Percentiles rank a stretch among this genome's conserved stretches.
phyloP scores from a whole-genome alignment of 495 filamentous ascomycete species.

The Penicillium simplicissimum region DNA sequence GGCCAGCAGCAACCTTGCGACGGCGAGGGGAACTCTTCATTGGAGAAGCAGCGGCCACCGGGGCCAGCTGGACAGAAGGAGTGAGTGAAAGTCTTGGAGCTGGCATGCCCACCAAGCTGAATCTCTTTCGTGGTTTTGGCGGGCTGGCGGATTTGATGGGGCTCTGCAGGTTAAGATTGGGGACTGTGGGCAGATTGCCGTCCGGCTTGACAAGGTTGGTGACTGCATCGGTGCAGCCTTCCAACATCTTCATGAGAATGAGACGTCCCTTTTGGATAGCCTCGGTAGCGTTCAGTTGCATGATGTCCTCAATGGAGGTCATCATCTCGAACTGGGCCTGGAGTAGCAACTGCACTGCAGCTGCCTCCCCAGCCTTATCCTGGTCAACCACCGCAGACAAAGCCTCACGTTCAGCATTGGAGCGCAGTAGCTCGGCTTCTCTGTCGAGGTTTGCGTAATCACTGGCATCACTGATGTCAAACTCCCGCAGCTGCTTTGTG shows the following conservation, averaged over 20 bases:
- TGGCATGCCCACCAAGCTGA: slow-evolving; percentile 46
- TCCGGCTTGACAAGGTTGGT: slow-evolving; percentile 90
- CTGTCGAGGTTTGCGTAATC: slow-evolving; percentile 72
- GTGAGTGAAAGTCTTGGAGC: slow-evolving; percentile 25
- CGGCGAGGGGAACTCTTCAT: slow-evolving; percentile 77
- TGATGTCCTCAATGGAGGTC: slow-evolving; percentile 73
- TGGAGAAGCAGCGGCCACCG: slow-evolving; percentile 50
- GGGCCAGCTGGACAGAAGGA: slow-evolving; percentile 36
- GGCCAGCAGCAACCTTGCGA: slow-evolving; percentile 65
- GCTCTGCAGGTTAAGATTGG: slow-evolving; percentile 37
- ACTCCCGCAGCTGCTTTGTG: slow-evolving; percentile 70
- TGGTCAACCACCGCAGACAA: slow-evolving; percentile 76
- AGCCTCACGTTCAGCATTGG: slow-evolving; percentile 79
- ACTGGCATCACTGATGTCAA: slow-evolving; percentile 68
- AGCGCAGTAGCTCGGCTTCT: slow-evolving; percentile 82
- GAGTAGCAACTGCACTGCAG: slow-evolving; percentile 76
- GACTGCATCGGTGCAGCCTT: slow-evolving; percentile 67
- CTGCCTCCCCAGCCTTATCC: slow-evolving; percentile 77
- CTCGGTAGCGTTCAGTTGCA: slow-evolving; percentile 76
- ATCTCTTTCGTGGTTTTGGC: slow-evolving; percentile 71
- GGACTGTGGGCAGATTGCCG: slow-evolving; percentile 63
- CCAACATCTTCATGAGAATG: slow-evolving; percentile 78
- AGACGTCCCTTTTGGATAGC: slow-evolving; percentile 76
- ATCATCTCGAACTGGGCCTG: slow-evolving; percentile 91
- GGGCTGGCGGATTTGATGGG: slow-evolving; percentile 65